phyloP scores from a whole-genome alignment of 2,329 filamentous ascomycete species.

The Trichoderma aggressivum region DNA sequence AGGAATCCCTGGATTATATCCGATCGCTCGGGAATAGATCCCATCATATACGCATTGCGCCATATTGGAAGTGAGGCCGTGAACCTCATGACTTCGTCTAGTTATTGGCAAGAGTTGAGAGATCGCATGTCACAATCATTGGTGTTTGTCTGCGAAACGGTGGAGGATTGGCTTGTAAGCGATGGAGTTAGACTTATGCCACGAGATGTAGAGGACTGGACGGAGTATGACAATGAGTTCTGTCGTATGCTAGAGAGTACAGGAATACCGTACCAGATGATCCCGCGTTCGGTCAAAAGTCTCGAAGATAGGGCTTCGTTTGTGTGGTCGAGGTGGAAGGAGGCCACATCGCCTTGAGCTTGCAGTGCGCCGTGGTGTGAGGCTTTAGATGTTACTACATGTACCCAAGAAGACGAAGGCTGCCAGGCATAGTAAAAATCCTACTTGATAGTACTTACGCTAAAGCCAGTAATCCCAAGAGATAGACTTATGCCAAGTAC shows the following conservation, averaged over 20 bases:
- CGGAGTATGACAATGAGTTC: constrained; percentile 3
- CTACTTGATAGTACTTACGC: background rate
- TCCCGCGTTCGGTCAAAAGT: background rate
- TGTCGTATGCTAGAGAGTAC: background rate
- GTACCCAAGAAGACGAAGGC: rapidly evolving
- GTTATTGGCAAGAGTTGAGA: constrained; percentile 32
- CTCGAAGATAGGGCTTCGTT: constrained; percentile 7
- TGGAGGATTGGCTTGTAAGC: constrained; percentile 7
- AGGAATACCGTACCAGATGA: background rate
- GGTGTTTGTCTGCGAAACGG: constrained; percentile 37
- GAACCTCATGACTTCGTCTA: constrained; percentile 23
- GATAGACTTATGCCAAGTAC: no score
- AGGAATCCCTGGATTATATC: constrained; percentile 36
- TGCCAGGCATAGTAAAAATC: background rate
- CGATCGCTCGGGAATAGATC: constrained; percentile 43
- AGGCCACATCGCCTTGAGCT: background rate
- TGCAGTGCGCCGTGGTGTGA: background rate
- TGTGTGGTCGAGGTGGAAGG: constrained; percentile 14
- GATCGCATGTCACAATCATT: constrained; percentile 32
- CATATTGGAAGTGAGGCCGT: constrained; percentile 31
- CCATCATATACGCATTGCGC: constrained; percentile 37
- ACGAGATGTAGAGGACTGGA: constrained; percentile 11
- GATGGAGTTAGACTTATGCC: constrained; percentile 17
- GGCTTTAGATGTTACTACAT: background rate
- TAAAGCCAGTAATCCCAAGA: no score